Evolutionary conservation across 768 basidiomycete species (phyloP).

Genomic region (Tulasnella sp.): DNA sequence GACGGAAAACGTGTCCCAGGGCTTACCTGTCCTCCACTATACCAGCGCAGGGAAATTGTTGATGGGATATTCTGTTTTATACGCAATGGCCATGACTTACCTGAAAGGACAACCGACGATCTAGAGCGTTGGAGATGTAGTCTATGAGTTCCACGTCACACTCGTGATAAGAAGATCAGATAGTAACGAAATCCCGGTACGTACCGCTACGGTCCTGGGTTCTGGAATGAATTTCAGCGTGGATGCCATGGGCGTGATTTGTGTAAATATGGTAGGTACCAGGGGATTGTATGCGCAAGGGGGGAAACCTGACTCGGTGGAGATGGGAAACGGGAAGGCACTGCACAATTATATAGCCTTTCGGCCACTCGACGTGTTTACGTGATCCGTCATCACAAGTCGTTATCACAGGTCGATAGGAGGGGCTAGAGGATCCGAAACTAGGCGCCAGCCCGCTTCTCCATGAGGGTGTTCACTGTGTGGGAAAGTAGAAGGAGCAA

Average conservation of each 20-base stretch:
- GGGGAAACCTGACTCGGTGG: neutral
- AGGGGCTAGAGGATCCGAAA: too few species aligned
- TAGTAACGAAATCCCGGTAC: constrained; percentile 28
- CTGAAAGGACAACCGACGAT: constrained; percentile 95
- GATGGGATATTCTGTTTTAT: neutral
- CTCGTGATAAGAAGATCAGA: neutral
- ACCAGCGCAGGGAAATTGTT: neutral
- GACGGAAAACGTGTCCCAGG: neutral
- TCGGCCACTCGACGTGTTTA: too few species aligned
- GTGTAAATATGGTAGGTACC: neutral
- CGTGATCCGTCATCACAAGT: too few species aligned
- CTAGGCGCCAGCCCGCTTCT: too few species aligned
- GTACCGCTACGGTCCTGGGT: constrained; percentile 68
- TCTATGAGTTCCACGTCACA: neutral
- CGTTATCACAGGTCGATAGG: too few species aligned
- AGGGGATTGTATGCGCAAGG: neutral
- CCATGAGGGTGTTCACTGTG: too few species aligned
- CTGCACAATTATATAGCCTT: neutral
- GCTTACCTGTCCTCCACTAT: constrained; percentile 52
- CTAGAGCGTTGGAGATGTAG: constrained; percentile 30
- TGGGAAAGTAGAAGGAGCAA: too few species aligned
- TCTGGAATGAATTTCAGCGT: constrained; percentile 31
- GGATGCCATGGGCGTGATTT: neutral
- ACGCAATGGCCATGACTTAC: constrained; percentile 33
- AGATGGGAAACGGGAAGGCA: neutral